phyloP scores from a whole-genome alignment of 1,284 basidiomycete genomes.

The Heterobasidion irregulare region DNA sequence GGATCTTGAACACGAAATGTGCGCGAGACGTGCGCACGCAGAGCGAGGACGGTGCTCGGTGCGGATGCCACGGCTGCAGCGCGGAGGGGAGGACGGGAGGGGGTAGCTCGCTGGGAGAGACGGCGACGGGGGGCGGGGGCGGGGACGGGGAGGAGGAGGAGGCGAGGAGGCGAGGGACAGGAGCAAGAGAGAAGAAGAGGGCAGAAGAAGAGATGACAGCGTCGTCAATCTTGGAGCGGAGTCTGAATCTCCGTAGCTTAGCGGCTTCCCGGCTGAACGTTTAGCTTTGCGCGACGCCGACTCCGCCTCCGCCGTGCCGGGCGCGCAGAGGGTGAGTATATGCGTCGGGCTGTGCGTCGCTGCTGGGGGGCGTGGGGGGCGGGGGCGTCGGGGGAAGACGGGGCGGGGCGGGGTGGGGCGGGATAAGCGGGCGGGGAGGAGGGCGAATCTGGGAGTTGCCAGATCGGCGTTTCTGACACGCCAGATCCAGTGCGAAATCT shows the following conservation, averaged over 20 bases:
- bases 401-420: background rate
- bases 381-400: background rate
- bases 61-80: background rate
- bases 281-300: background rate
- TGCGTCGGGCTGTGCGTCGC: no score
- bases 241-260: background rate
- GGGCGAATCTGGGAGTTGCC: background rate
- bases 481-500: background rate
- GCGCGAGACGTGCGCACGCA: background rate
- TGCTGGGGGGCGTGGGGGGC: background rate
- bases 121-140: background rate
- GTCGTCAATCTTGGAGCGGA: background rate
- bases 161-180: background rate
- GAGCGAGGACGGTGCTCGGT: background rate
- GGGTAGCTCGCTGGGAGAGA: background rate
- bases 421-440: no score
- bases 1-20: constrained; percentile 10
- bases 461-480: background rate
- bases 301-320: background rate
- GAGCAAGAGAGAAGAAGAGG: background rate
- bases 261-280: background rate
- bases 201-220: background rate
- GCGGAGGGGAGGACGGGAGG: background rate
- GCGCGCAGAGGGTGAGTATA: background rate
- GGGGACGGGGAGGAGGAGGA: background rate